Percentiles rank a stretch among this genome's conserved stretches.
Evolutionary conservation across 306 rosid species (phyloP).

Genomic region (Notholithocarpus densiflorus): DNA sequence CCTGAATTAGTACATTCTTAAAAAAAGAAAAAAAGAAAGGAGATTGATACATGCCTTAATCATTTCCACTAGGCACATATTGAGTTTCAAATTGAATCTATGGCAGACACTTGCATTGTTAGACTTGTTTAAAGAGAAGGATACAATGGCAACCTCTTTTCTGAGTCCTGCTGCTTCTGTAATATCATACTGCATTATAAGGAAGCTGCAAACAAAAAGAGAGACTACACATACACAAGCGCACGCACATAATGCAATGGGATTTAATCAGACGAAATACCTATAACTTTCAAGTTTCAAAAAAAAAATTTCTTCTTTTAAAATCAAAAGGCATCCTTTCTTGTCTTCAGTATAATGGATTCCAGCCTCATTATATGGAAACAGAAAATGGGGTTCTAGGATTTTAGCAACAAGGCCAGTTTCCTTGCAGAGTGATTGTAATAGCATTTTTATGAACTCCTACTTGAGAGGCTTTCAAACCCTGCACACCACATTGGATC

Average conservation of each 20-base stretch:
- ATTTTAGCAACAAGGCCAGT: background rate
- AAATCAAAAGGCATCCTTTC: background rate
- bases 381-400: background rate
- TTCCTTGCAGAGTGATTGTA: background rate
- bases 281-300: background rate
- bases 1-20: too few relatives aligned
- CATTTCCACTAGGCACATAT: too few relatives aligned
- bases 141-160: too few relatives aligned
- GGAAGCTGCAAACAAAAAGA: background rate
- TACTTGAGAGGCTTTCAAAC: conserved; percentile 66
- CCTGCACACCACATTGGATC: conserved; percentile 29
- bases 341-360: background rate
- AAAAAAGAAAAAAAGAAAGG: too few relatives aligned
- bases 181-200: background rate
- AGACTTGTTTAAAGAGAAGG: conserved; percentile 9
- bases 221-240: background rate
- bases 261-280: background rate
- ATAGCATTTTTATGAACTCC: background rate
- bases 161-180: too few relatives aligned
- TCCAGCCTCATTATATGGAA: background rate
- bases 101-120: conserved; percentile 27
- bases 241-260: background rate
- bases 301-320: background rate
- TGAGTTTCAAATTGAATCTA: background rate
- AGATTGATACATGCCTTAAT: too few relatives aligned